Evolutionary conservation across 306 rosid species (phyloP).

Genomic region (Malus asiatica): DNA sequence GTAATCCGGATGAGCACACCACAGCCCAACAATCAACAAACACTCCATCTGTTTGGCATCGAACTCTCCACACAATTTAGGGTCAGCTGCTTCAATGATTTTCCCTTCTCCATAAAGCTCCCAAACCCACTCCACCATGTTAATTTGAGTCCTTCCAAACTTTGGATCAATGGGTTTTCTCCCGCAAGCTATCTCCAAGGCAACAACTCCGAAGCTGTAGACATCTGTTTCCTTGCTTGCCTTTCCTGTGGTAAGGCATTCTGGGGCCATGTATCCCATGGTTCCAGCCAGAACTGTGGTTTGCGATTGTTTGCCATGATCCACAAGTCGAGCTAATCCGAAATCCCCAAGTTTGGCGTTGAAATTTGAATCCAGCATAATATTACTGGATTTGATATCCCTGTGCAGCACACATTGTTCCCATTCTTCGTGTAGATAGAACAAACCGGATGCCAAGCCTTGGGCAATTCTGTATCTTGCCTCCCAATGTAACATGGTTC

Average conservation of each 20-base stretch:
- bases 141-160: neutral
- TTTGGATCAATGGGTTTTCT: neutral
- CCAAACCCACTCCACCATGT: conserved; percentile 31
- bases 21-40: conserved; percentile 18
- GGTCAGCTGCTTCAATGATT: conserved; percentile 14
- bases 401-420: conserved; percentile 1
- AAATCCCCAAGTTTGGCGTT: conserved; percentile 1
- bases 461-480: neutral
- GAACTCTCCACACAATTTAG: conserved; percentile 9
- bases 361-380: neutral
- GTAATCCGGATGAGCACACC: conserved; percentile 20
- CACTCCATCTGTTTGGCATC: conserved; percentile 17
- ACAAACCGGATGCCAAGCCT: neutral
- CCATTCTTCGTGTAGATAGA: neutral
- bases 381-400: neutral
- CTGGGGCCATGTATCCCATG: neutral
- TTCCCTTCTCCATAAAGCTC: conserved; percentile 20
- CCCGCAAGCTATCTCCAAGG: neutral
- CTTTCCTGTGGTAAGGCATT: neutral
- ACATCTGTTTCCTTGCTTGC: neutral
- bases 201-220: conserved; percentile 3
- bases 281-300: conserved; percentile 9
- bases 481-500: neutral
- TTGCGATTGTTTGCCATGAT: neutral
- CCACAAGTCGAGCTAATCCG: conserved; percentile 5